A percentile compares a stretch with the other conserved stretches of the same genome.
These are phyloP conservation scores for Zancudomyces culisetae DNA, from an alignment of 371 early-diverging fungal genomes.

Conservation along the genomic window DNA sequence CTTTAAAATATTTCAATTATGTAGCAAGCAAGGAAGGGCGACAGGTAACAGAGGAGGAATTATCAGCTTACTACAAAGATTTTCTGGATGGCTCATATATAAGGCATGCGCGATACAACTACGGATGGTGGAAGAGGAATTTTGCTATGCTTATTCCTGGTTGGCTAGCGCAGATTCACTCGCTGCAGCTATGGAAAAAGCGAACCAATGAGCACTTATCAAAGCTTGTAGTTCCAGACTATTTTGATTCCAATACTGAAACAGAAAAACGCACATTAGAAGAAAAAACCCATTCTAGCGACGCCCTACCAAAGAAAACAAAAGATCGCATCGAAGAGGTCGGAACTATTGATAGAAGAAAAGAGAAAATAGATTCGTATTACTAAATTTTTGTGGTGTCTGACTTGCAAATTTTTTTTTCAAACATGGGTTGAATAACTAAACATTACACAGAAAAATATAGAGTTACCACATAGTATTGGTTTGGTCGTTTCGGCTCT, in stretches of 20 bases:
- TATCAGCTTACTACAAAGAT: slow-evolving; percentile 56
- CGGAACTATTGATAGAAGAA: slow-evolving; percentile 10
- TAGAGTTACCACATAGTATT: too few species aligned
- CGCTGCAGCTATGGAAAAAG: slow-evolving; percentile 3
- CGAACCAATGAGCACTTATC: slow-evolving; percentile 6
- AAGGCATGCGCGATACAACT: slow-evolving; percentile 56
- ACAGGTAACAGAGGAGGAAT: slow-evolving; percentile 40
- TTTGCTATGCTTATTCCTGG: slow-evolving; percentile 45
- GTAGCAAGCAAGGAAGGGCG: slow-evolving; percentile 14
- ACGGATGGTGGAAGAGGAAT: slow-evolving; percentile 53
- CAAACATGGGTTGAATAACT: too few species aligned
- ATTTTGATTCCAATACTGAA: slow-evolving; percentile 4
- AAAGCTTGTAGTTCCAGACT: slow-evolving; percentile 7
- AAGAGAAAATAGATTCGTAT: slow-evolving; percentile 23
- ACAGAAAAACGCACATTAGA: not conserved
- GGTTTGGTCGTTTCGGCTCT: too few species aligned
- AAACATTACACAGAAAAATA: too few species aligned
- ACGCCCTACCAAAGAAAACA: not conserved
- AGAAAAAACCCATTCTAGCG: not conserved
- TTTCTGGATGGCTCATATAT: slow-evolving; percentile 49
- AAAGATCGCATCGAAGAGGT: not conserved
- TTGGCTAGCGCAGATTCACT: slow-evolving; percentile 26
- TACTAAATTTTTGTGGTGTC: slow-evolving; percentile 13
- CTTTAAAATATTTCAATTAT: not conserved
- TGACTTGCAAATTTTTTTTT: too few species aligned